Evolutionary conservation across 1,139 yeast species (phyloP), one percentile per base, ranked within the genome.

Genomic region (Zhuliangozyma blackwelliae): DNA sequence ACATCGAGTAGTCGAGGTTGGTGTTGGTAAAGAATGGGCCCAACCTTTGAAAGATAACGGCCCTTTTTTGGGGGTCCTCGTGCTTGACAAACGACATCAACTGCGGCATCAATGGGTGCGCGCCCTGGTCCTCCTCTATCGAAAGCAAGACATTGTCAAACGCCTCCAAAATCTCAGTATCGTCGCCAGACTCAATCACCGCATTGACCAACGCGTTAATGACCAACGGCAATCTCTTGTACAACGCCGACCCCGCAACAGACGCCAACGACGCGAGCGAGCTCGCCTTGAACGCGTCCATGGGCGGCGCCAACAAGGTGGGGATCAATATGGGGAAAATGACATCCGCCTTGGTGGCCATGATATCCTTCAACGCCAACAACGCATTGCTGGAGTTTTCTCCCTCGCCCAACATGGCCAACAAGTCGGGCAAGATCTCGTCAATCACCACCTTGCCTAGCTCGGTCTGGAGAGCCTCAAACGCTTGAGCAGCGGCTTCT

Each of bases 251-350:
- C 27, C 97, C 97, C 20, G 97, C 97, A 33, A 87, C 96, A 36
- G 85, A 79, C 0, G 96, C 95, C 55, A 94, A 73, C 0, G 95
- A 82, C 21, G 96, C 89, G 44, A 92, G 70, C 4, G 97, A 96
- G 39, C 75, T 72, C 16, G 96, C 95, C 62, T 90, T 89, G 67
- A 82, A 82, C 0, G 79, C 70, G 49, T 88, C 89, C 44, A 92
- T 79, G 8, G 97, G 97, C 8, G 90, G 82, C 8, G 80, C 59
- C 54, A 90, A 70, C 55, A 94, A 72, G 0, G 95, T 77, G 35
- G 98, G 97, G 43, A 92, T 75, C 56, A 92, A 75, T 37, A 88
- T 84, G 39, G 98, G 97, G 90, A 94, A 89, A 42, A 92, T 87
- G 2, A 86, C 81, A 44, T 88, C 95, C 6, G 97, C 77, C 57